phyloP scores from a whole-genome alignment of 2,329 filamentous ascomycete genomes.

The Raffaelea albimanens region DNA sequence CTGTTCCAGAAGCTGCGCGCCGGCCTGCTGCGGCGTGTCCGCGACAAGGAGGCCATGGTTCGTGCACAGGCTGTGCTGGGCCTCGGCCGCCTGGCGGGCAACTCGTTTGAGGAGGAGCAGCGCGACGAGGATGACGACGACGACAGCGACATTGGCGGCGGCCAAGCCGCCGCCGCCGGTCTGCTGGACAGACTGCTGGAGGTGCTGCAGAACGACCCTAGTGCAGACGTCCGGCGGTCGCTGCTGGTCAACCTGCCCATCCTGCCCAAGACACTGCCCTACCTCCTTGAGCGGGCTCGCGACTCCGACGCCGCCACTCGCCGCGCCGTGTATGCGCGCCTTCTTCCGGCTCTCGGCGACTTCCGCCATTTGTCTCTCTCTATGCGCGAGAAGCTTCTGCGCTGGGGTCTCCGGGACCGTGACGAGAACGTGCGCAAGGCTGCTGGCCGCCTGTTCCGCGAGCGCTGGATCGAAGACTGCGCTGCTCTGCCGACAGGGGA shows the following conservation, averaged over 20 bases:
- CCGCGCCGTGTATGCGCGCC: constrained; percentile 73
- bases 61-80: constrained; percentile 87
- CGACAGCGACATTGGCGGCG: constrained; percentile 41
- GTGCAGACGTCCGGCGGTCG: constrained; percentile 82
- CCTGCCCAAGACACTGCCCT: constrained; percentile 70
- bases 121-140: constrained; percentile 37
- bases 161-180: constrained; percentile 45
- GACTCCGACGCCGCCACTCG: constrained; percentile 81
- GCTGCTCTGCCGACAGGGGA: constrained; percentile 56
- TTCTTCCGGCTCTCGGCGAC: constrained; percentile 83
- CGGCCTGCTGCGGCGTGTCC: constrained; percentile 72
- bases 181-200: constrained; percentile 77
- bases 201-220: constrained; percentile 86
- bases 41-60: constrained; percentile 90
- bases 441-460: constrained; percentile 78
- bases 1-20: constrained; percentile 75
- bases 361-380: constrained; percentile 88
- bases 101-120: constrained; percentile 61
- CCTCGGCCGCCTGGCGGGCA: constrained; percentile 73
- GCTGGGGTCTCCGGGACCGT: constrained; percentile 89
- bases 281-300: constrained; percentile 79
- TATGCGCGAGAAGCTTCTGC: constrained; percentile 88
- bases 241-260: constrained; percentile 87
- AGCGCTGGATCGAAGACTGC: constrained; percentile 97
- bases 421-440: constrained; percentile 93